phyloP scores from a whole-genome alignment of 352 stramenopile genomes.

The Globisporangium cylindrosporum region DNA sequence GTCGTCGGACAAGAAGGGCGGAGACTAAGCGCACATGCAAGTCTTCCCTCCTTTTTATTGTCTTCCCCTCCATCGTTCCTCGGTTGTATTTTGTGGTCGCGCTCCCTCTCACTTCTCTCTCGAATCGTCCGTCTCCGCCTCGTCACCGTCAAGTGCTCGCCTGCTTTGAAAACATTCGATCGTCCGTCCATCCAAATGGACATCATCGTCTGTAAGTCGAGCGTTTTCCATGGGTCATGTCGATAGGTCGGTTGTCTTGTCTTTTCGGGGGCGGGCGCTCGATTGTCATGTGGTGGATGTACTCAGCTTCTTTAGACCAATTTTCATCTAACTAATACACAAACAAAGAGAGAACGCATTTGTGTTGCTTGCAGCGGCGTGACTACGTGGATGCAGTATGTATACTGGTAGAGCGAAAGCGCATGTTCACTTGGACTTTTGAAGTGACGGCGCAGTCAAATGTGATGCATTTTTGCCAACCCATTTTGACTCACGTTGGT shows the following conservation, averaged over 20 bases:
- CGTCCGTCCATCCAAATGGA: not conserved
- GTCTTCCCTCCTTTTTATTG: not conserved
- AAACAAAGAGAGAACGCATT: not conserved
- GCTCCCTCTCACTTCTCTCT: not conserved
- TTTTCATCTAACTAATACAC: slow-evolving; percentile 1
- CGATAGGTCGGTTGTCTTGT: not conserved
- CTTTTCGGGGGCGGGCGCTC: not conserved
- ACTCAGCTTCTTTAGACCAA: not conserved
- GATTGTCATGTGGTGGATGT: not conserved
- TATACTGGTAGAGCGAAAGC: too few species aligned
- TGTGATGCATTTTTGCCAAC: not conserved
- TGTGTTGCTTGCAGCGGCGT: not conserved
- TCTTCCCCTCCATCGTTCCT: not conserved
- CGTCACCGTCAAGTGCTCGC: not conserved
- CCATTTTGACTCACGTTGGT: not conserved
- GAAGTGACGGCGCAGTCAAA: too few species aligned
- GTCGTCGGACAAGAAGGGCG: slow-evolving; percentile 52
- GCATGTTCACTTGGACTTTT: too few species aligned
- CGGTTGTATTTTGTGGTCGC: slow-evolving; percentile 8
- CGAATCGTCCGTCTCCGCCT: slow-evolving; percentile 1
- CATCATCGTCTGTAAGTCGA: not conserved
- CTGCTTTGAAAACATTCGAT: not conserved
- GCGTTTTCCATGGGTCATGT: not conserved
- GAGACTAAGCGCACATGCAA: slow-evolving; percentile 22
- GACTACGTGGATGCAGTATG: not conserved